These are phyloP conservation scores for Nakazawaea ambrosiae DNA, from an alignment of 805 yeast genomes.

Conservation along the genomic window DNA sequence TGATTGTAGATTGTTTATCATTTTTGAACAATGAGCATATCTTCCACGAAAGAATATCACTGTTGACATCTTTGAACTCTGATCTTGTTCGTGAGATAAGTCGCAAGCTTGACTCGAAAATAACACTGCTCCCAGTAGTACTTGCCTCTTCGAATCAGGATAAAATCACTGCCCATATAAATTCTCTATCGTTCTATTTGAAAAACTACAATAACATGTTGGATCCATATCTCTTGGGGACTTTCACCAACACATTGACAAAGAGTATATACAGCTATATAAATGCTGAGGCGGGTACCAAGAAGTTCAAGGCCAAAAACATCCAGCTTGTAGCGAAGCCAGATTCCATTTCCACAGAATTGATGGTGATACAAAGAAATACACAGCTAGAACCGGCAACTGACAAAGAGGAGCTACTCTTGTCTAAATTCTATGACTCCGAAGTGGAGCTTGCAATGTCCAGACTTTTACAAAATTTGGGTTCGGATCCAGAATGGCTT, in stretches of 20 bases:
- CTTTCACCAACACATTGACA: background rate
- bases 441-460: conserved; percentile 16
- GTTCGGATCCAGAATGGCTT: background rate
- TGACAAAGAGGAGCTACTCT: conserved; percentile 8
- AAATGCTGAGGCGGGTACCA: conserved; percentile 3
- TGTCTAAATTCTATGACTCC: conserved; percentile 17
- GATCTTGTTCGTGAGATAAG: background rate
- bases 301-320: conserved; percentile 5
- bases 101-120: background rate
- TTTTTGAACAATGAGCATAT: conserved; percentile 1
- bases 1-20: conserved; percentile 27
- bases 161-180: conserved; percentile 12
- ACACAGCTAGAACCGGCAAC: no score
- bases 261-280: conserved; percentile 1
- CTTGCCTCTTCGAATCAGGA: conserved; percentile 22
- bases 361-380: background rate
- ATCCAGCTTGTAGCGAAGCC: background rate
- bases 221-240: background rate
- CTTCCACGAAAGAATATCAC: background rate
- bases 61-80: background rate
- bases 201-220: background rate
- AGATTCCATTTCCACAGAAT: background rate
- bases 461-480: conserved; percentile 8
- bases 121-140: background rate
- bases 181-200: conserved; percentile 2